Conservation (phyloP, 2,329 filamentous ascomycete genomes). For the Trichoderma oligosporum region DNA sequence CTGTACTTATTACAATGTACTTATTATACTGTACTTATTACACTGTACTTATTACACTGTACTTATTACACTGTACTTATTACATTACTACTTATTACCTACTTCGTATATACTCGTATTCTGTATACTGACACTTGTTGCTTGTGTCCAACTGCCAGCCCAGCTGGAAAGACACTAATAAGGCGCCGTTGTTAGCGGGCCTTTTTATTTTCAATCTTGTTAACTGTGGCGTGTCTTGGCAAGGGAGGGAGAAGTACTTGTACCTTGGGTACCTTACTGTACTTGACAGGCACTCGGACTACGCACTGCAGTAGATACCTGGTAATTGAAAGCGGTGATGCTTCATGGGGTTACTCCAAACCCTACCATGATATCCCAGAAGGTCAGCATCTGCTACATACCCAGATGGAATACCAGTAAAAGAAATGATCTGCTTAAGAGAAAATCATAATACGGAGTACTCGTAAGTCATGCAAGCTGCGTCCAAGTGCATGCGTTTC, state of each 20-base stretch:
- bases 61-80: too few relatives aligned
- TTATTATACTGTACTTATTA: too few relatives aligned
- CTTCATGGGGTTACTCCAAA: background rate
- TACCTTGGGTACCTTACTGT: background rate
- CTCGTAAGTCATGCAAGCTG: background rate
- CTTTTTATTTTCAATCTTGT: background rate
- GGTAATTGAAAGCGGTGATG: background rate
- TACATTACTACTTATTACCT: too few relatives aligned
- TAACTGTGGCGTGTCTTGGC: background rate
- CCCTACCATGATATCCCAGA: too few relatives aligned
- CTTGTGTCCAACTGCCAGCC: too few relatives aligned
- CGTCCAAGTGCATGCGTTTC: constrained; percentile 1
- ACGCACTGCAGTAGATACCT: background rate
- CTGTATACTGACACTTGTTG: too few relatives aligned
- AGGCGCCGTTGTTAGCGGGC: constrained; percentile 4
- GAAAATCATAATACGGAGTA: too few relatives aligned
- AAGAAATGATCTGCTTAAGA: too few relatives aligned
- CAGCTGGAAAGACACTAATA: background rate
- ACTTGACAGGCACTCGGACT: background rate
- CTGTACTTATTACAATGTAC: too few relatives aligned
- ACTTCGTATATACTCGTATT: too few relatives aligned
- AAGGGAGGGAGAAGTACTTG: background rate
- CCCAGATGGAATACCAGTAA: background rate
- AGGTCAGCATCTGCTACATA: background rate
- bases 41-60: too few relatives aligned